phyloP scores from a whole-genome alignment of 441 rosid genomes.

The Pelargonium fulgidum region DNA sequence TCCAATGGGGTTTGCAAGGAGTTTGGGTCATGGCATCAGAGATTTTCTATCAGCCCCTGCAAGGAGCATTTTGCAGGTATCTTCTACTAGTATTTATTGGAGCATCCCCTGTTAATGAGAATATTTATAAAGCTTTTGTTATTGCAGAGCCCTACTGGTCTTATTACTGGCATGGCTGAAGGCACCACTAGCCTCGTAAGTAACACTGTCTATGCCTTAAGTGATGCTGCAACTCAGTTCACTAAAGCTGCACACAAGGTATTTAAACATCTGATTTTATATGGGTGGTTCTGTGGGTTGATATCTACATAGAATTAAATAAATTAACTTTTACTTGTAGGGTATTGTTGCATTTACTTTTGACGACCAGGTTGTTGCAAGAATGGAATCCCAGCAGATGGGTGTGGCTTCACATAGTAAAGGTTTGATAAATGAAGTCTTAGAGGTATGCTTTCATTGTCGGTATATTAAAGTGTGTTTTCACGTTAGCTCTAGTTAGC shows the following conservation, averaged over 20 bases:
- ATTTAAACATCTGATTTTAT: slow-evolving; percentile 22
- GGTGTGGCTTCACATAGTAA: slow-evolving; percentile 73
- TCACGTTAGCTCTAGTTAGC: slow-evolving; percentile 5
- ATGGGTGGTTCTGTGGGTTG: slow-evolving; percentile 12
- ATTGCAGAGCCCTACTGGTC: slow-evolving; percentile 84
- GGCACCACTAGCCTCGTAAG: slow-evolving; percentile 92
- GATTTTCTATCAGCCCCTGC: slow-evolving; percentile 93
- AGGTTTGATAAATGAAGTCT: slow-evolving; percentile 89
- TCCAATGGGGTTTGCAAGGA: slow-evolving; percentile 98
- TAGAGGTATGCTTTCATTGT: slow-evolving; percentile 54
- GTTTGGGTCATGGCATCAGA: slow-evolving; percentile 78
- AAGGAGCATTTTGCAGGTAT: slow-evolving; percentile 70
- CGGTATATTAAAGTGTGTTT: slow-evolving; percentile 5
- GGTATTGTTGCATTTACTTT: slow-evolving; percentile 94
- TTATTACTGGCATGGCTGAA: slow-evolving; percentile 85
- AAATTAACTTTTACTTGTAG: slow-evolving; percentile 33
- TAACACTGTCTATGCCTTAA: slow-evolving; percentile 86
- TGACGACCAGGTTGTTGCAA: slow-evolving; percentile 82
- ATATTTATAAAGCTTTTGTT: slow-evolving; percentile 19
- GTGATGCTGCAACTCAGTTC: slow-evolving; percentile 96
- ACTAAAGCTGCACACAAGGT: slow-evolving; percentile 99
- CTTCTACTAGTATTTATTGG: slow-evolving; percentile 10
- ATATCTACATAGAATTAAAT: slow-evolving; percentile 17
- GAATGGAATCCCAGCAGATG: slow-evolving; percentile 68
- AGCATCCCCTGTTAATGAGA: slow-evolving; percentile 13